Evolutionary conservation across 2,329 filamentous ascomycete species (phyloP), one percentile per base, ranked within the genome.

Genomic region (Helotiales sp.): DNA sequence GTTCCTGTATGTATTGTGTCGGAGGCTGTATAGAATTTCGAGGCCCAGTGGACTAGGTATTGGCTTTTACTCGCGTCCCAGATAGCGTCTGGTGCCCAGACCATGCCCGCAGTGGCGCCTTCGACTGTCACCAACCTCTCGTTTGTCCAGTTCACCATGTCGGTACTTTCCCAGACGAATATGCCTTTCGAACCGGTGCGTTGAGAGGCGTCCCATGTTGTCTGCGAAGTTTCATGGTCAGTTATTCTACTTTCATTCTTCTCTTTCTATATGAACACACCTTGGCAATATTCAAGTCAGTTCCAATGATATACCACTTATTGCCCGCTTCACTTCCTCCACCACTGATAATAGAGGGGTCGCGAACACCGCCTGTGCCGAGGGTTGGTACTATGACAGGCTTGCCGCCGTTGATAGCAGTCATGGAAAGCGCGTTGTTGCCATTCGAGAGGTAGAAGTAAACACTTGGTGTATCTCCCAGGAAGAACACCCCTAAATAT

Each of bases 291-390:
- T 84, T 69, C 10, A 84, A 67, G 63, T 84, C 81, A 0, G 80
- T 83, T 1, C 79, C 79, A 48, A 83, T 74, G 48, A 83, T 81
- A 59, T 80, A 83, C 79, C 79, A 82, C 68, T 81, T 82, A 63
- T 72, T 74, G 0, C 76, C 77, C 0, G 73, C 76, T 30, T 82
- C 77, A 2, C 57, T 60, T 2, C 79, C 79, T 2, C 76, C 77
- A 1, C 78, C 78, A 8, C 72, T 64, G 17, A 83, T 75, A 22
- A 83, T 75, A 4, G 76, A 75, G 0, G 80, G 79, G 52, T 83
- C 81, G 9, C 81, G 73, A 1, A 83, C 79, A 17, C 80, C 81
- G 0, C 74, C 72, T 0, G 80, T 83, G 12, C 81, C 81, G 54
- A 76, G 73, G 0, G 76, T 81, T 1, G 81, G 79, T 34, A 69